Evolutionary conservation across 2,329 filamentous ascomycete genomes (phyloP).

Genomic region (Beauveria rudraprayagi): DNA sequence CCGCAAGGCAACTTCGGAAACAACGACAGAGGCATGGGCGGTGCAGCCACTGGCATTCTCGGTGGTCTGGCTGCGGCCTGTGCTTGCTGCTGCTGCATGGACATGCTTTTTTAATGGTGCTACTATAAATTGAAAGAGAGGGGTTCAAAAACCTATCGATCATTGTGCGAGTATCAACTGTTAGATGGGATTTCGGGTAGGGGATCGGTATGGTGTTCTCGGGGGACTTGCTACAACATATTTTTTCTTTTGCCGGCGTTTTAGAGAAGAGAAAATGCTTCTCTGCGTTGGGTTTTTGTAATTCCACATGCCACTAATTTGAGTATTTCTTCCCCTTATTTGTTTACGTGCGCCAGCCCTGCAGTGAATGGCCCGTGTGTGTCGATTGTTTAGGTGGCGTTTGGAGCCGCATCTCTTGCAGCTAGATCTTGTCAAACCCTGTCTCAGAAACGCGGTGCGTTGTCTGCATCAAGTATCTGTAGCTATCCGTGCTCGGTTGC

Average conservation of each 20-base stretch:
- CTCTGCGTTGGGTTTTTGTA: neutral
- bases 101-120: conserved; percentile 42
- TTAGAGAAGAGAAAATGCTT: neutral
- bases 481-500: too few species aligned
- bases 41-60: conserved; percentile 26
- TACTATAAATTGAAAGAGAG: neutral
- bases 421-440: neutral
- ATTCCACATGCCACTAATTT: neutral
- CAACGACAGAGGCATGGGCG: conserved; percentile 19
- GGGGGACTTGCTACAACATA: neutral
- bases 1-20: conserved; percentile 29
- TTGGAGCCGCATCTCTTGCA: neutral
- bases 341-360: neutral
- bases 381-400: neutral
- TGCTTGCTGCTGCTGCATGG: conserved; percentile 53
- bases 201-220: neutral
- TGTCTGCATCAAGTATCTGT: neutral
- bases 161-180: neutral
- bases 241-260: neutral
- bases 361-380: neutral
- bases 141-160: neutral
- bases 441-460: neutral
- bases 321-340: neutral
- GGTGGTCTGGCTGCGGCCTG: conserved; percentile 41
- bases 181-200: neutral